Evolutionary conservation across 1,139 yeast genomes (phyloP).

Genomic region (Schizosaccharomyces versatilis): DNA sequence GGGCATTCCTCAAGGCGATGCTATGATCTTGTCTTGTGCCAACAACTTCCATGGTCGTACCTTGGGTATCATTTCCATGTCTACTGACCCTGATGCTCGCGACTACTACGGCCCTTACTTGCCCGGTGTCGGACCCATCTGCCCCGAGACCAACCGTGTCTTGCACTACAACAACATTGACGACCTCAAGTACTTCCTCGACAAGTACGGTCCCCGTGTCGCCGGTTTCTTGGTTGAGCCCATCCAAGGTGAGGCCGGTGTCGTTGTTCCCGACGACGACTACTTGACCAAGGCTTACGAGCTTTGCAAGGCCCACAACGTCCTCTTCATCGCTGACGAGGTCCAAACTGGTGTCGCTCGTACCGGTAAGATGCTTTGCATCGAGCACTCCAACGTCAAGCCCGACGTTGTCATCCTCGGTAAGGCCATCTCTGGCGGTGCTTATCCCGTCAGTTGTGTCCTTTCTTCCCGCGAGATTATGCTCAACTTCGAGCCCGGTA

Average conservation of each 20-base stretch:
- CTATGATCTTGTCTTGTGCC: slow-evolving; percentile 67
- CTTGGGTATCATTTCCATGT: slow-evolving; percentile 83
- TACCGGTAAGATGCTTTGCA: slow-evolving; percentile 83
- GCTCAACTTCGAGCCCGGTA: slow-evolving; percentile 82
- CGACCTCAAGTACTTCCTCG: slow-evolving; percentile 67
- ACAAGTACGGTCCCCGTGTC: slow-evolving; percentile 67
- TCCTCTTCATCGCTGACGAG: slow-evolving; percentile 79
- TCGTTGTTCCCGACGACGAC: slow-evolving; percentile 71
- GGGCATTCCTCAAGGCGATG: slow-evolving; percentile 63
- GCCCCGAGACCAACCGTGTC: slow-evolving; percentile 30
- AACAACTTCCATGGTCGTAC: slow-evolving; percentile 94
- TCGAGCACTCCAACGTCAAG: slow-evolving; percentile 61
- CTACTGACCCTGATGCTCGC: slow-evolving; percentile 87
- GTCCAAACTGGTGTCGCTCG: slow-evolving; percentile 95
- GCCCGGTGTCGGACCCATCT: slow-evolving; percentile 58
- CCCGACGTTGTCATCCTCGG: slow-evolving; percentile 81
- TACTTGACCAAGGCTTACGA: slow-evolving; percentile 40
- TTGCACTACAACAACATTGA: slow-evolving; percentile 65
- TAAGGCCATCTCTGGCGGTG: slow-evolving; percentile 91
- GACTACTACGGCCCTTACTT: slow-evolving; percentile 79
- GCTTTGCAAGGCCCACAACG: slow-evolving; percentile 65
- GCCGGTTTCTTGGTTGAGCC: slow-evolving; percentile 89
- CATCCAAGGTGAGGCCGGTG: slow-evolving; percentile 97
- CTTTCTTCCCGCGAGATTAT: slow-evolving; percentile 70
- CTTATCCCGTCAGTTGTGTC: slow-evolving; percentile 76